These are phyloP conservation scores for Withania somnifera DNA, from an alignment of 305 asterid species.

Conservation along the genomic window DNA sequence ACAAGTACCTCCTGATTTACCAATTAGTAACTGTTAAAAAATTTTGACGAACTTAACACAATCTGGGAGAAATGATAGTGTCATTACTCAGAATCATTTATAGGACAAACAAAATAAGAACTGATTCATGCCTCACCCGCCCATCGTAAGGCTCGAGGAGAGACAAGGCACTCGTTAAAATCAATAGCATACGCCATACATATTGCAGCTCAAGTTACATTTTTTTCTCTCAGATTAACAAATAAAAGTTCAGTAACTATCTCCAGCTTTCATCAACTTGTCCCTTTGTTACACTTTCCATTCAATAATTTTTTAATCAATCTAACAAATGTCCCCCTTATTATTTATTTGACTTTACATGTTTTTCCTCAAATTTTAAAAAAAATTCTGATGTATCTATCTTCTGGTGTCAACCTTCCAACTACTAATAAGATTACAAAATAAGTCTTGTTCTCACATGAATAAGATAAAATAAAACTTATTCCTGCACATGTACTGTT, in stretches of 20 bases:
- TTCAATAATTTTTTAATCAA: background rate
- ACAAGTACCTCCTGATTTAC: background rate
- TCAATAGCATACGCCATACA: background rate
- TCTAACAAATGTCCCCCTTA: background rate
- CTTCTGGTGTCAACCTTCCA: background rate
- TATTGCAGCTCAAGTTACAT: background rate
- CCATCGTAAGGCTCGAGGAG: background rate
- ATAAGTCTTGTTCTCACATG: constrained; percentile 15
- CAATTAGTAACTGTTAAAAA: background rate
- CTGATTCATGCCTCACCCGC: background rate
- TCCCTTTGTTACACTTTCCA: background rate
- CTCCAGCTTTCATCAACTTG: background rate
- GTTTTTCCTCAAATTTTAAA: background rate
- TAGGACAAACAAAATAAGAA: no score
- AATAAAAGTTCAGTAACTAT: background rate
- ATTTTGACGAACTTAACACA: no score
- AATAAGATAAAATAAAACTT: constrained; percentile 19
- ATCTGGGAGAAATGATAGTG: no score
- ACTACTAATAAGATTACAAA: background rate
- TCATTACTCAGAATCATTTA: background rate
- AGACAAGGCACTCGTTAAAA: background rate
- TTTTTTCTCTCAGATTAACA: background rate
- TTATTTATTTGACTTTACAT: background rate
- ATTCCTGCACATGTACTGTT: constrained; percentile 62
- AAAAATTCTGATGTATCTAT: background rate